These are phyloP conservation scores for Vitrella brassicaformis DNA, from an alignment of 73 alveolate genomes.

Conservation along the genomic window DNA sequence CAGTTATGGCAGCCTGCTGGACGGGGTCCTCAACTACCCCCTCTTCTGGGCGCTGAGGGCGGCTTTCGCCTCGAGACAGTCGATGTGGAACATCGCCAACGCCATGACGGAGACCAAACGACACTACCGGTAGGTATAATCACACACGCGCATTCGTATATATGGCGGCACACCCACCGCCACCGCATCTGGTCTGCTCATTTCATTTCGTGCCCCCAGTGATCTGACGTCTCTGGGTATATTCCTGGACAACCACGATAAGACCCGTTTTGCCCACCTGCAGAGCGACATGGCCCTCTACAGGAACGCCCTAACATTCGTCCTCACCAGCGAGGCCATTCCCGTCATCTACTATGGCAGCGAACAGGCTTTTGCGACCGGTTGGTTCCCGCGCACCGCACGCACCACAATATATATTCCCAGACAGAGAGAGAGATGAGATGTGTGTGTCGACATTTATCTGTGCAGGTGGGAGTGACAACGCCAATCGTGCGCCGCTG, in stretches of 20 bases:
- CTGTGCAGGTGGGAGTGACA: too few relatives aligned
- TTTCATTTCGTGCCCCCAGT: too few relatives aligned
- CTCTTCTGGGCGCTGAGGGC: conserved; percentile 60
- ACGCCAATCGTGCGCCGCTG: too few relatives aligned
- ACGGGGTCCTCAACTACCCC: conserved; percentile 79
- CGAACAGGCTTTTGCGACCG: conserved; percentile 84
- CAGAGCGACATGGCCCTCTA: background rate
- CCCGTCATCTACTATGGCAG: conserved; percentile 88
- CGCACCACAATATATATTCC: too few relatives aligned
- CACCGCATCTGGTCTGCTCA: too few relatives aligned
- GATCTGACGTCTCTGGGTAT: conserved; percentile 42
- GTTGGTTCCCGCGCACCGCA: too few relatives aligned
- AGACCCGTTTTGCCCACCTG: conserved; percentile 68
- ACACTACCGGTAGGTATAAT: too few relatives aligned
- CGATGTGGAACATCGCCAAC: conserved; percentile 31
- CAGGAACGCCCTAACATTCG: conserved; percentile 39
- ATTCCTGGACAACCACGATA: conserved; percentile 88
- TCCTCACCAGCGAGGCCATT: conserved; percentile 71
- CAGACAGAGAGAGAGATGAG: too few relatives aligned
- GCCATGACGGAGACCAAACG: too few relatives aligned
- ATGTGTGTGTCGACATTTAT: too few relatives aligned
- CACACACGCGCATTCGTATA: too few relatives aligned
- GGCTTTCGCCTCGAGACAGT: conserved; percentile 42
- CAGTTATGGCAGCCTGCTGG: conserved; percentile 60
- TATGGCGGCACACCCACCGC: too few relatives aligned